These are phyloP conservation scores for Albatrellus ellisii DNA, from an alignment of 768 basidiomycete species.

Conservation along the genomic window DNA sequence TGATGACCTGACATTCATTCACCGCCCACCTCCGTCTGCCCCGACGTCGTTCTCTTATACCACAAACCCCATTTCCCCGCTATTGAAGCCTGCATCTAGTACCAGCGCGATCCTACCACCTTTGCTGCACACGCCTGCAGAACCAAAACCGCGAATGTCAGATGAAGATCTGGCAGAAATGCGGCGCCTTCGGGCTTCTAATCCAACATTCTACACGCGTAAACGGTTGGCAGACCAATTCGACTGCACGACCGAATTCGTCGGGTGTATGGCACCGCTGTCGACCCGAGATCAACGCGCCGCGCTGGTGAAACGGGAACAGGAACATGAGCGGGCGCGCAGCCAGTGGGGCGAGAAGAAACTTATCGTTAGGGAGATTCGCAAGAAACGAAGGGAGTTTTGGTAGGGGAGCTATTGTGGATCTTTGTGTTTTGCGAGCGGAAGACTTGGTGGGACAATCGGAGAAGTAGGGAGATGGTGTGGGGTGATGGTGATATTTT, in stretches of 20 bases:
- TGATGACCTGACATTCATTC: slow-evolving; percentile 62
- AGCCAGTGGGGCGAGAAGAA: slow-evolving; percentile 65
- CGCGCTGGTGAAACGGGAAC: slow-evolving; percentile 30
- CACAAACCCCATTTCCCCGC: slow-evolving; percentile 56
- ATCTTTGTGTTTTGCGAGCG: neutral
- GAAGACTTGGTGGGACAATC: neutral
- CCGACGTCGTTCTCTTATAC: slow-evolving; percentile 63
- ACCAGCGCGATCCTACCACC: slow-evolving; percentile 18
- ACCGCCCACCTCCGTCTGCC: slow-evolving; percentile 71
- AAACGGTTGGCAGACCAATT: slow-evolving; percentile 65
- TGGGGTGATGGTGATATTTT: neutral
- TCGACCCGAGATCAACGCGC: slow-evolving; percentile 34
- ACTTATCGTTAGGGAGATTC: slow-evolving; percentile 45
- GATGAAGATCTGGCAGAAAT: slow-evolving; percentile 44
- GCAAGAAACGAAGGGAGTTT: slow-evolving; percentile 51
- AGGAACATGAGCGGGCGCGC: slow-evolving; percentile 31
- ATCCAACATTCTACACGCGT: slow-evolving; percentile 50
- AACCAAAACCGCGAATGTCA: slow-evolving; percentile 28
- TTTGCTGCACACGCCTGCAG: slow-evolving; percentile 9
- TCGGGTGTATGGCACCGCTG: slow-evolving; percentile 50
- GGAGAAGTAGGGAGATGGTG: neutral
- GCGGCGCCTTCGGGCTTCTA: slow-evolving; percentile 37
- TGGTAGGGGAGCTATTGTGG: slow-evolving; percentile 39
- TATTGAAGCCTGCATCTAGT: slow-evolving; percentile 32
- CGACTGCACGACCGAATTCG: slow-evolving; percentile 55